These are phyloP conservation scores for Spergularia azorica DNA, from an alignment of 179 eudicot species.

Conservation along the genomic window DNA sequence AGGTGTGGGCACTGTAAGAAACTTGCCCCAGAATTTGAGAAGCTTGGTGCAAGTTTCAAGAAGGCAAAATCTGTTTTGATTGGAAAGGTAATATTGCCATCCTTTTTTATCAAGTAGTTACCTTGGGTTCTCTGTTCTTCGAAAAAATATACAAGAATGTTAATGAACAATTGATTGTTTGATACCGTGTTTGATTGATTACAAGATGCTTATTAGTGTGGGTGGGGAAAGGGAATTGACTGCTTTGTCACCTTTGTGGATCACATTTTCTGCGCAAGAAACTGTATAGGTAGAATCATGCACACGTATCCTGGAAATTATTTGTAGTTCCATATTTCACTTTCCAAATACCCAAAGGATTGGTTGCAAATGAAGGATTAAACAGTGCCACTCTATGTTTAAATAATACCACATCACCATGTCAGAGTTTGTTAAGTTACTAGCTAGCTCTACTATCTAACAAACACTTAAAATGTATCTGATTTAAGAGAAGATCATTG, in stretches of 20 bases:
- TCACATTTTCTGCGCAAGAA: too few species aligned
- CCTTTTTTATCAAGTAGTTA: not conserved
- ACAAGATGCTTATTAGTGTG: not conserved
- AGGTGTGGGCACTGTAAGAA: constrained; percentile 96
- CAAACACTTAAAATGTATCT: too few species aligned
- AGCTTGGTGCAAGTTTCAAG: constrained; percentile 80
- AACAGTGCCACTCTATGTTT: too few species aligned
- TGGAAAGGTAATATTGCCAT: constrained; percentile 54
- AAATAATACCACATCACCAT: too few species aligned
- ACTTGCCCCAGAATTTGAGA: constrained; percentile 85
- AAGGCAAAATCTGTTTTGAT: constrained; percentile 80
- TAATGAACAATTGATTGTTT: not conserved
- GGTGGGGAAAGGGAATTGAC: not conserved
- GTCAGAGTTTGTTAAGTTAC: too few species aligned
- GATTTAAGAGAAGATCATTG: too few species aligned
- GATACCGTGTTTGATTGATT: not conserved
- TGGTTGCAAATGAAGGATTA: too few species aligned
- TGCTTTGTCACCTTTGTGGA: not conserved
- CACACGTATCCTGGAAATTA: too few species aligned
- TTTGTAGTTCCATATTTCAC: too few species aligned
- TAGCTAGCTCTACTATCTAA: too few species aligned
- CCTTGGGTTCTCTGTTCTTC: not conserved
- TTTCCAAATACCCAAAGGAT: too few species aligned
- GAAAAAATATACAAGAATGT: not conserved
- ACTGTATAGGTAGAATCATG: too few species aligned